A percentile compares a stretch with the other conserved stretches of the same genome.
These are phyloP conservation scores for Eimeria maxima DNA, from an alignment of 169 alveolate species.

Conservation along the genomic window DNA sequence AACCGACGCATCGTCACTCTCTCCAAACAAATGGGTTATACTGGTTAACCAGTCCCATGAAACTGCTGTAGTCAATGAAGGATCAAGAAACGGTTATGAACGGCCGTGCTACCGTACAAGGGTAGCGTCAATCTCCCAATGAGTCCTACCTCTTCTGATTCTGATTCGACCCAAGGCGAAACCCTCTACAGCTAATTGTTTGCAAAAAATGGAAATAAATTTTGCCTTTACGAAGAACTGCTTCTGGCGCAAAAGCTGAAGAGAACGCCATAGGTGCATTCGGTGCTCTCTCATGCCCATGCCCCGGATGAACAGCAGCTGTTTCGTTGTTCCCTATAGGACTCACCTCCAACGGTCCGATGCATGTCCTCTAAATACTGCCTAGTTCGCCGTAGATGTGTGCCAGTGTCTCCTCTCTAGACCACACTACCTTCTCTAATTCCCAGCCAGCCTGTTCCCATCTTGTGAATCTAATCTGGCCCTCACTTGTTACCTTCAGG, in stretches of 20 bases:
- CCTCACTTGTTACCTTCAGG: not conserved
- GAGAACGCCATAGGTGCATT: not conserved
- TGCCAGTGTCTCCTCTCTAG: not conserved
- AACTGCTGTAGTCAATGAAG: too few relatives aligned
- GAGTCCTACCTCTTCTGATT: too few relatives aligned
- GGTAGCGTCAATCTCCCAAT: too few relatives aligned
- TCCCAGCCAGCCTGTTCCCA: not conserved
- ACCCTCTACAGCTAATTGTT: too few relatives aligned
- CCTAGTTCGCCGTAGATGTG: not conserved
- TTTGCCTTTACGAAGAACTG: too few relatives aligned
- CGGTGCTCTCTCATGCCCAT: not conserved
- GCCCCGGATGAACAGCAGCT: not conserved
- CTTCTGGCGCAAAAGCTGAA: too few relatives aligned
- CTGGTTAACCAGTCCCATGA: not conserved
- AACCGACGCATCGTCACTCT: not conserved
- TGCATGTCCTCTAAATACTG: not conserved
- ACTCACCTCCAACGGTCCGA: not conserved
- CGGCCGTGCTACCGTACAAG: too few relatives aligned
- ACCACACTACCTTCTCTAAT: not conserved
- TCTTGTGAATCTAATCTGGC: not conserved
- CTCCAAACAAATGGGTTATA: not conserved
- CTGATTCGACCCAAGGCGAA: too few relatives aligned
- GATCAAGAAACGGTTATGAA: too few relatives aligned
- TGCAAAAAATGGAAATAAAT: too few relatives aligned
- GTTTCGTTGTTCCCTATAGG: not conserved